Evolutionary conservation across 441 rosid genomes (phyloP), one percentile per base, ranked within the genome.

Genomic region (Gossypium davidsonii): DNA sequence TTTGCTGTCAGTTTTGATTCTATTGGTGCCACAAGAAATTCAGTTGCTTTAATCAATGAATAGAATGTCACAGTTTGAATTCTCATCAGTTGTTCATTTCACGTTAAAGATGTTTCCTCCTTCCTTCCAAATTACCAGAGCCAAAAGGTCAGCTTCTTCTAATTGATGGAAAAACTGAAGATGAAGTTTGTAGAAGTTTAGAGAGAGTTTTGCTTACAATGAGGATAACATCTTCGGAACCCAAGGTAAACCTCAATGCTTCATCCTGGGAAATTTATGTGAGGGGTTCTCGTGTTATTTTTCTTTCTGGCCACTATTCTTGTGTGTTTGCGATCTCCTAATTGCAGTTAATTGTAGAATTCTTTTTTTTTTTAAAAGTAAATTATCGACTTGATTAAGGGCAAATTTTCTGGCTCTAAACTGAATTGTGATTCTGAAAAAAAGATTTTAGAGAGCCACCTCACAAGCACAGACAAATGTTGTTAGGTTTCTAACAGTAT

Each of bases 81-180:
- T 49, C 62, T 15, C 34, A 28, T 60, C 14, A 10, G 4, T 37
- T 39, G 6, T 59, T 28, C 15, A 6, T 53, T 52, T 46, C 46
- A 42, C 8, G 20, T 56, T 63, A 5, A 59, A 46, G 10, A 18
- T 61, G 28, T 59, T 21, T 61, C 69, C 59, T 57, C 31, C 11
- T 15, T 46, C 55, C 18, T 72, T 74, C 57, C 10, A 48, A 61
- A 57, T 49, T 68, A 42, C 72, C 87, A 93, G 98, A 92, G 79
- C 99, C 99, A 28, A 96, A 93, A 85, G 99, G 98, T 77, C 99
- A 96, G 86, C 96, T 96, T 83, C 89, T 96, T 51, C 63, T 85
- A 72, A 89, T 96, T 84, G 93, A 93, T 84, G 99, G 99, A 17
- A 93, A 90, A 85, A 96, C 96, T 64, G 90, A 91, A 78, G 94